Conservation (phyloP, 805 yeast species). For the Zygotorulaspora chibaensis region DNA sequence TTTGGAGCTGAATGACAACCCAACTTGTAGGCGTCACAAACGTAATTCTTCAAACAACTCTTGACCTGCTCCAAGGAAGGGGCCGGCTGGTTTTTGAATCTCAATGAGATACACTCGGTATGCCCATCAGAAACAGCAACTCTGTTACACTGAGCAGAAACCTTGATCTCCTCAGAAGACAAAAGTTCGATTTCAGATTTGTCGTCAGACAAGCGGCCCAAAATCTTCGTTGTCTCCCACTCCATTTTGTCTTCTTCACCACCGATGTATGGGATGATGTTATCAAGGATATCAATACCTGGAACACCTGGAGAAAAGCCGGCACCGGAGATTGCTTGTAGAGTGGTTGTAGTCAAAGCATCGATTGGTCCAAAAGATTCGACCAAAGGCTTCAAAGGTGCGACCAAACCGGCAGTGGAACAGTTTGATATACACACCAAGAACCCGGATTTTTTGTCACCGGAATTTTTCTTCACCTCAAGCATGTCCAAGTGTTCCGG, state of each 20-base stretch:
- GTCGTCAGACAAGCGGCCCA: constrained; percentile 56
- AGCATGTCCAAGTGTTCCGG: constrained; percentile 81
- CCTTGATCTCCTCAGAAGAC: constrained; percentile 67
- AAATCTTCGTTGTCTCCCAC: constrained; percentile 95
- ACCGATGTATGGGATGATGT: constrained; percentile 87
- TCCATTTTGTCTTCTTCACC: constrained; percentile 99
- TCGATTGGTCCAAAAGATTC: constrained; percentile 89
- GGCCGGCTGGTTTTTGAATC: constrained; percentile 75
- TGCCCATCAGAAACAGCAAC: constrained; percentile 98
- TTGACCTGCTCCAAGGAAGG: constrained; percentile 83
- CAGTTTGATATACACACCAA: constrained; percentile 96
- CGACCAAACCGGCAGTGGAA: constrained; percentile 96
- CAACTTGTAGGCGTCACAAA: constrained; percentile 73
- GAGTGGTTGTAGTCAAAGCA: constrained; percentile 78
- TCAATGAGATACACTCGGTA: constrained; percentile 87
- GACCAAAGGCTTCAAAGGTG: constrained; percentile 91
- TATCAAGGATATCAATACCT: constrained; percentile 91
- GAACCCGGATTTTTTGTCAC: constrained; percentile 68
- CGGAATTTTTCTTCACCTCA: constrained; percentile 51
- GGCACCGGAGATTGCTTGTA: constrained; percentile 98
- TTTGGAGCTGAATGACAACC: constrained; percentile 92
- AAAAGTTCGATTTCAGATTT: constrained; percentile 55
- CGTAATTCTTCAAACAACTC: constrained; percentile 62
- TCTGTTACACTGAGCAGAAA: constrained; percentile 94
- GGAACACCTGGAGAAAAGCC: constrained; percentile 98